These are phyloP conservation scores for Acanthamoeba lenticulata DNA, from an alignment of 208 protist genomes.

Conservation along the genomic window DNA sequence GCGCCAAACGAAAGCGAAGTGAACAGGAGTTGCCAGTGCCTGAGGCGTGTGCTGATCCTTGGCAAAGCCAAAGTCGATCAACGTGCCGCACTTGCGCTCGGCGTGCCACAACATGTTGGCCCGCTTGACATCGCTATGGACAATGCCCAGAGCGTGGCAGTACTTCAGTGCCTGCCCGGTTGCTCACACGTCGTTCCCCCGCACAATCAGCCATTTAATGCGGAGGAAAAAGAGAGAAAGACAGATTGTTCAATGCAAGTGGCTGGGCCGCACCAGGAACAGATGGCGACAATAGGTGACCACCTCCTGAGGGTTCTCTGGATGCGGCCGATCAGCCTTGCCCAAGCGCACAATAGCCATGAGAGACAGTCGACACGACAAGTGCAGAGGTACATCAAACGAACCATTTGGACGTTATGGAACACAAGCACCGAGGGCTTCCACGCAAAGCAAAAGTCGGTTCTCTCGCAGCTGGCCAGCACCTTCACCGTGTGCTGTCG, in stretches of 20 bases:
- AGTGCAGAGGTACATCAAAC: background rate
- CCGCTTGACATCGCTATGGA: background rate
- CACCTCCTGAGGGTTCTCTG: background rate
- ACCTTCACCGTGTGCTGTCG: background rate
- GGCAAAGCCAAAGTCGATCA: slow-evolving; percentile 18
- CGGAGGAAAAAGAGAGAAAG: too few species aligned
- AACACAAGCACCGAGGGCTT: background rate
- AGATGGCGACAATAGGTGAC: background rate
- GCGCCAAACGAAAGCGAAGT: background rate
- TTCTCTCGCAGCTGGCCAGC: background rate
- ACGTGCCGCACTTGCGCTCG: background rate
- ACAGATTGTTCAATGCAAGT: too few species aligned
- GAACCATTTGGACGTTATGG: background rate
- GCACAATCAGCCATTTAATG: too few species aligned
- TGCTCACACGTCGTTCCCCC: too few species aligned
- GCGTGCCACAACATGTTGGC: background rate
- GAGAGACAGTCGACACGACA: too few species aligned
- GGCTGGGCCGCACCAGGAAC: background rate
- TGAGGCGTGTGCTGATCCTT: background rate
- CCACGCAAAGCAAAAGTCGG: background rate
- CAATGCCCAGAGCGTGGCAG: background rate
- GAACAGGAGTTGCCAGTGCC: background rate
- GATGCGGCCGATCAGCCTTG: background rate
- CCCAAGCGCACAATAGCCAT: too few species aligned
- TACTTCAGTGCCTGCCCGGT: background rate